These are phyloP conservation scores for Gynostemma pentaphyllum DNA, from an alignment of 306 rosid genomes.

Conservation along the genomic window DNA sequence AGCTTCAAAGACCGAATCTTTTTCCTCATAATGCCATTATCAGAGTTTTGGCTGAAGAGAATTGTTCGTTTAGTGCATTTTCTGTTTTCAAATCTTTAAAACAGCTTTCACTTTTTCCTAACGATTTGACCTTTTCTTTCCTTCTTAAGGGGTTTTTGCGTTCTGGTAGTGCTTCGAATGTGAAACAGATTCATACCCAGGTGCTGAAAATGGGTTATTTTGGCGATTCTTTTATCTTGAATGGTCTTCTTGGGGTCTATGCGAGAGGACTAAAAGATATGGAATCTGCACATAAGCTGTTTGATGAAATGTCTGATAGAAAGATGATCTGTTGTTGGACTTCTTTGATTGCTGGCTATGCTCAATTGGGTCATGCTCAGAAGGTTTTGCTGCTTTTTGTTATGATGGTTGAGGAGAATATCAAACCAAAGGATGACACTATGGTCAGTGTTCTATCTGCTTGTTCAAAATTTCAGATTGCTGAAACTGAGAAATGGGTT, in stretches of 20 bases:
- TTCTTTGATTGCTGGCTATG: constrained; percentile 37
- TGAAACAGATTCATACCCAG: constrained; percentile 34
- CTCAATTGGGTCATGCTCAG: constrained; percentile 24
- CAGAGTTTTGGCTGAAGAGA: constrained; percentile 36
- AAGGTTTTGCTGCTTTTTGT: constrained; percentile 34
- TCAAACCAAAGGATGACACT: constrained; percentile 35
- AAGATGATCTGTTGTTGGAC: constrained; percentile 33
- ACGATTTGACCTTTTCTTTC: constrained; percentile 47
- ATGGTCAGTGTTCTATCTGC: constrained; percentile 47
- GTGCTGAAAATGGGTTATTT: constrained; percentile 31
- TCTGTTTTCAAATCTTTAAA: constrained; percentile 27
- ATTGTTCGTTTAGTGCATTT: constrained; percentile 20
- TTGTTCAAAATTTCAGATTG: constrained; percentile 38
- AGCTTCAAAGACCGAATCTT: constrained; percentile 36
- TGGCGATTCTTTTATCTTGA: constrained; percentile 24
- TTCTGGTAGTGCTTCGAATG: constrained; percentile 15
- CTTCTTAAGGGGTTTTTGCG: constrained; percentile 37
- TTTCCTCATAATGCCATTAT: constrained; percentile 50
- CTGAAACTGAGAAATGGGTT: constrained; percentile 38
- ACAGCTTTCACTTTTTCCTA: constrained; percentile 28
- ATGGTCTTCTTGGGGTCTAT: constrained; percentile 31
- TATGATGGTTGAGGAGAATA: constrained; percentile 29
- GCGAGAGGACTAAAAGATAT: constrained; percentile 26
- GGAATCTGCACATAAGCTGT: constrained; percentile 30
- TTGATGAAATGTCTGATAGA: constrained; percentile 48